Evolutionary conservation across 495 filamentous ascomycete species (phyloP).

Genomic region (Thozetella sp.): DNA sequence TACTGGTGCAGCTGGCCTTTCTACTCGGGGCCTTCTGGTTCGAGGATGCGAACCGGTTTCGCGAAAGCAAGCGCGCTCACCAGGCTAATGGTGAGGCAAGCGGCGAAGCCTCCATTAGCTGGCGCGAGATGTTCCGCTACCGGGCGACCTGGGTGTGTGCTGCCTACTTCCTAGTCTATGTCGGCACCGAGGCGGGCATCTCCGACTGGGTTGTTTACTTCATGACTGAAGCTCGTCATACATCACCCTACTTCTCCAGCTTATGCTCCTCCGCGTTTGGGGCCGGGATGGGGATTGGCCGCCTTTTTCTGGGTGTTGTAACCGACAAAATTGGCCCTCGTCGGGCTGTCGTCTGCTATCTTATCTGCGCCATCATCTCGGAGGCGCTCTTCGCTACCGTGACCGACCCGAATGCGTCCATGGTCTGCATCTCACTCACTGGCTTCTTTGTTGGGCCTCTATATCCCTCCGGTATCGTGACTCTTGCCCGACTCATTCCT

Average conservation of each 20-base stretch:
- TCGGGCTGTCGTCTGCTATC: slow-evolving; percentile 40
- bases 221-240: slow-evolving; percentile 65
- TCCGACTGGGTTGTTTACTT: slow-evolving; percentile 79
- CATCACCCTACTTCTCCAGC: slow-evolving; percentile 62
- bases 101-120: not conserved
- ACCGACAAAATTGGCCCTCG: slow-evolving; percentile 64
- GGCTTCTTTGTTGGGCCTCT: slow-evolving; percentile 71
- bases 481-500: slow-evolving; percentile 67
- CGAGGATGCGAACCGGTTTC: not conserved
- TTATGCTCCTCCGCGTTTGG: slow-evolving; percentile 76
- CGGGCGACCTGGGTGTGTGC: slow-evolving; percentile 66
- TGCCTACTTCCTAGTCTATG: slow-evolving; percentile 67
- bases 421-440: slow-evolving; percentile 61
- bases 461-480: slow-evolving; percentile 67
- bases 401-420: slow-evolving; percentile 59
- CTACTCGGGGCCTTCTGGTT: not conserved
- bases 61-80: not conserved
- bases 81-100: too few relatives aligned
- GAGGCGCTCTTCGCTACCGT: slow-evolving; percentile 70
- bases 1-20: not conserved
- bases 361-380: slow-evolving; percentile 55
- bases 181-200: slow-evolving; percentile 70
- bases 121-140: slow-evolving; percentile 8
- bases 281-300: slow-evolving; percentile 67
- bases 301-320: slow-evolving; percentile 59